Conservation (phyloP, 495 filamentous ascomycete species). For the Aspergillus diversus region DNA sequence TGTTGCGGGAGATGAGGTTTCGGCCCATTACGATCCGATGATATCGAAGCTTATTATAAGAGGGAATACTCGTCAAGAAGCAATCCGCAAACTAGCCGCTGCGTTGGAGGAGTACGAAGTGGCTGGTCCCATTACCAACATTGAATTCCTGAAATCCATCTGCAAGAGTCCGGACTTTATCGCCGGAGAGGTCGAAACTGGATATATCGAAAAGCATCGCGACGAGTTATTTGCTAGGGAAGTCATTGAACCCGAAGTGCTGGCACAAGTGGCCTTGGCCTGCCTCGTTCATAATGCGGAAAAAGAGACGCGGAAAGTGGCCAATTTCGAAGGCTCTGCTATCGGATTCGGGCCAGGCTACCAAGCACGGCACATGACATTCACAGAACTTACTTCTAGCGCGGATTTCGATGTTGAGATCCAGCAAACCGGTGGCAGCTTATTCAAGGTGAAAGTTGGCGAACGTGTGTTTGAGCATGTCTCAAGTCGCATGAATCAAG, state of each 20-base stretch:
- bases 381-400: conserved; percentile 41
- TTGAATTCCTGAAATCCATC: conserved; percentile 90
- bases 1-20: conserved; percentile 86
- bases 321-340: conserved; percentile 33
- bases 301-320: conserved; percentile 23
- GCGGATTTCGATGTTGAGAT: conserved; percentile 65
- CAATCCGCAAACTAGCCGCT: conserved; percentile 78
- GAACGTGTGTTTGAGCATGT: conserved; percentile 52
- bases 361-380: conserved; percentile 59
- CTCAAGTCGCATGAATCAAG: conserved; percentile 42
- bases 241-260: conserved; percentile 63
- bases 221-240: conserved; percentile 68
- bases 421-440: conserved; percentile 60
- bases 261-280: conserved; percentile 82
- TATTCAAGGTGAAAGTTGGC: conserved; percentile 69
- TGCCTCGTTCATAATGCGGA: conserved; percentile 53
- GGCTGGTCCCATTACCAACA: conserved; percentile 90
- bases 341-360: conserved; percentile 59
- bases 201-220: conserved; percentile 88
- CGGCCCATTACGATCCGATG: conserved; percentile 98
- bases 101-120: conserved; percentile 91
- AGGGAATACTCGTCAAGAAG: conserved; percentile 74
- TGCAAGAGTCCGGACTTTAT: conserved; percentile 82
- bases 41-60: conserved; percentile 97
- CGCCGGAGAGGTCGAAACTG: conserved; percentile 88